Conservation (phyloP, 164 flowering plant genomes). For the Magnolia sinica region DNA sequence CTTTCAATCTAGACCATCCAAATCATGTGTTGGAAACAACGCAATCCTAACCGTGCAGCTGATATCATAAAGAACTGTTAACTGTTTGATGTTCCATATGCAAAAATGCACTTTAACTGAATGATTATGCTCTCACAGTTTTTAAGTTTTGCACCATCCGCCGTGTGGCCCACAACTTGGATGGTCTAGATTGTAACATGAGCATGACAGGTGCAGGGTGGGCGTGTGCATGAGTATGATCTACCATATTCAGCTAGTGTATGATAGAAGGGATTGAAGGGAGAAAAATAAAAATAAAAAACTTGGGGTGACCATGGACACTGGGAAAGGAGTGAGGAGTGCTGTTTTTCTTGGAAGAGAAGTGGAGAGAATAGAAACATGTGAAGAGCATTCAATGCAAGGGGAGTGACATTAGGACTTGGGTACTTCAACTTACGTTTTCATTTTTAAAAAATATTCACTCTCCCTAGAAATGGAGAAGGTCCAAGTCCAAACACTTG, state of each 20-base stretch:
- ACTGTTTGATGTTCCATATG: too few relatives aligned
- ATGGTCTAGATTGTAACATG: neutral
- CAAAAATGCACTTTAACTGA: too few relatives aligned
- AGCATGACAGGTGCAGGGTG: too few relatives aligned
- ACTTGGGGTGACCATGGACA: slow-evolving; percentile 3
- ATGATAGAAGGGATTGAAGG: neutral
- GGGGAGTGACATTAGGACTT: slow-evolving; percentile 6
- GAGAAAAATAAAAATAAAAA: neutral
- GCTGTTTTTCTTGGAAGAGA: slow-evolving; percentile 15
- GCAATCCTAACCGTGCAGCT: too few relatives aligned
- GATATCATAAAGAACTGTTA: too few relatives aligned
- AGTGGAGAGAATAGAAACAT: slow-evolving; percentile 4
- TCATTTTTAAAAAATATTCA: neutral
- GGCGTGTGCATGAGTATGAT: neutral
- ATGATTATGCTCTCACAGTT: too few relatives aligned
- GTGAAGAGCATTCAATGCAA: slow-evolving; percentile 15
- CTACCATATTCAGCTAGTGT: neutral
- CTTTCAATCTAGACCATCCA: too few relatives aligned
- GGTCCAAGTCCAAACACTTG: too few relatives aligned
- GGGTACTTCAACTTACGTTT: slow-evolving; percentile 2
- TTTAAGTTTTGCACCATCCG: too few relatives aligned
- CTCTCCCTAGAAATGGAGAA: slow-evolving; percentile 3
- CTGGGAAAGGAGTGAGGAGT: slow-evolving; percentile 10
- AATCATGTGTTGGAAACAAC: too few relatives aligned
- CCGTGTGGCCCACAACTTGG: too few relatives aligned